Evolutionary conservation across 352 stramenopile species (phyloP), one percentile per base, ranked within the genome.

Genomic region (Paralagenidium karlingii): DNA sequence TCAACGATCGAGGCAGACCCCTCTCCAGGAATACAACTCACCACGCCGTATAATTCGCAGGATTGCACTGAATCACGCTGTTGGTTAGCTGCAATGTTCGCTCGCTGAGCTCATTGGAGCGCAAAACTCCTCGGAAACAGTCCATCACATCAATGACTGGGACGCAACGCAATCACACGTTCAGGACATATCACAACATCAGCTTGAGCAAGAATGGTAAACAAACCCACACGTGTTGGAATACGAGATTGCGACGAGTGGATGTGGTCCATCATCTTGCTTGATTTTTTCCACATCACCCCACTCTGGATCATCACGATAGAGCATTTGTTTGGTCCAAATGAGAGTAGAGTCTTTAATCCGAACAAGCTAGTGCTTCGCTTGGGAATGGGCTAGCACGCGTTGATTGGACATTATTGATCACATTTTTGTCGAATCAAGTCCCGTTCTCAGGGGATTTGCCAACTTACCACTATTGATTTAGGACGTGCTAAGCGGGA

Each of bases 11-110:
- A 41, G 30, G 30, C 22, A 16, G 20, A 38, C 37, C 43, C 8
- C 28, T 37, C 24, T n/a, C n/a, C n/a, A n/a, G n/a, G n/a, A n/a
- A n/a, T n/a, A n/a, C n/a, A n/a, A 24, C 40, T 22, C 74, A 74
- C 95, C 95, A 99, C 29, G 94, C 92, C n/a, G 94, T 99, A 64
- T 99, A 99, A 73, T 98, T 98, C 21, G 94, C 94, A 3, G 94
- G 71, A 61, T 98, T 99, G 25, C 76, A 73, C 49, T 97, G 65
- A 26, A 98, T 83, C 51, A 97, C 92, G 31, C 86, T 59, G 10
- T 78, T 65, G 6, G 94, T 97, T 13, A 99, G 63, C 37, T 69
- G 48, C 39, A 99, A 70, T 20, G 89, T 85, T 43, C 94, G 82
- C 48, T 90, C 62, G 45, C 68, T 92, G 43, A 73, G 74, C 73